A percentile compares a stretch with the other conserved stretches of the same genome.
phyloP scores from a whole-genome alignment of 257 asterid species.

The Fraxinus cuspidata region DNA sequence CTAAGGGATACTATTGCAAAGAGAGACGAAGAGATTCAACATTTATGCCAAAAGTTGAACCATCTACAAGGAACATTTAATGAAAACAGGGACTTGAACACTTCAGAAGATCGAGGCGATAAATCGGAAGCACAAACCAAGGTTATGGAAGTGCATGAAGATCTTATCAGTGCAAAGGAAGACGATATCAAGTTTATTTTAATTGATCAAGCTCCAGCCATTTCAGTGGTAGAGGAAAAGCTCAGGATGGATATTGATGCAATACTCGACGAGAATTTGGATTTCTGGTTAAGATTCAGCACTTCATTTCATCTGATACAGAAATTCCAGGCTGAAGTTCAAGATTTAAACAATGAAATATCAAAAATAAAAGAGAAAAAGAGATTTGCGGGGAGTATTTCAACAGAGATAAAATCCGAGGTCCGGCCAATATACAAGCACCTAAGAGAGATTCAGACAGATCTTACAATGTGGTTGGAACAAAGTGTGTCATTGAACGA shows the following conservation, averaged over 20 bases:
- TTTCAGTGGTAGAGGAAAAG: constrained; percentile 45
- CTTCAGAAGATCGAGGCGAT: constrained; percentile 6
- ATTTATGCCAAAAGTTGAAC: constrained; percentile 32
- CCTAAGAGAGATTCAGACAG: constrained; percentile 45
- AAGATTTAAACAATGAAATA: constrained; percentile 42
- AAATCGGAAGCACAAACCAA: constrained; percentile 23
- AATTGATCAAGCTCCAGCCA: constrained; percentile 29
- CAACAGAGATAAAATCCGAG: constrained; percentile 40
- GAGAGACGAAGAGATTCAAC: constrained; percentile 45
- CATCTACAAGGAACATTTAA: constrained; percentile 13
- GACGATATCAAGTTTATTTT: constrained; percentile 32
- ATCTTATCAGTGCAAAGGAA: constrained; percentile 11
- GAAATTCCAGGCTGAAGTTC: constrained; percentile 43
- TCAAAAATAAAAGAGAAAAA: constrained; percentile 35
- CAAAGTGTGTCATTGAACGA: constrained; percentile 39
- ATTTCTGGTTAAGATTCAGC: constrained; percentile 57
- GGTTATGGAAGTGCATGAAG: not conserved
- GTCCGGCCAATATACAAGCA: constrained; percentile 44
- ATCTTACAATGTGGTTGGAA: constrained; percentile 42
- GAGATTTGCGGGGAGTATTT: constrained; percentile 25
- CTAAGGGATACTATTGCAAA: constrained; percentile 33
- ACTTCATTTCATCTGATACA: constrained; percentile 52
- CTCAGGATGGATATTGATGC: constrained; percentile 46
- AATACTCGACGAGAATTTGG: constrained; percentile 48
- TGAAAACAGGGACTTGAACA: constrained; percentile 13